phyloP scores from a whole-genome alignment of 2,329 filamentous ascomycete species.

The Botrytis tulipae region DNA sequence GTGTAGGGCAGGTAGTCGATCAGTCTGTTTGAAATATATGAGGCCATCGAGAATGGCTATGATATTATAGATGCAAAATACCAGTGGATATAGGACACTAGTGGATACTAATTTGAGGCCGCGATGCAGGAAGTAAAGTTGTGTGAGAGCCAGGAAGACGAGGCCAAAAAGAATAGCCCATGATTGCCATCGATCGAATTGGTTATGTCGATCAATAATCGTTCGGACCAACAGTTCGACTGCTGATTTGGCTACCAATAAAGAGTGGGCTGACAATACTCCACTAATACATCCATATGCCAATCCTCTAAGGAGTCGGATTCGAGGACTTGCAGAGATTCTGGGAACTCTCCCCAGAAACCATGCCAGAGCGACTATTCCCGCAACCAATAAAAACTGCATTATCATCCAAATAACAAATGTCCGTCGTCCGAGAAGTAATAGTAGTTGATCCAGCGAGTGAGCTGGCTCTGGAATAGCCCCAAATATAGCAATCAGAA shows the following conservation, averaged over 20 bases:
- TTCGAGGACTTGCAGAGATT: slow-evolving; percentile 59
- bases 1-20: slow-evolving; percentile 71
- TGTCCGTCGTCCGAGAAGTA: slow-evolving; percentile 66
- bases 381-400: slow-evolving; percentile 69
- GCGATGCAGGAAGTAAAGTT: slow-evolving; percentile 92
- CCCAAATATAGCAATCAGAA: slow-evolving; percentile 90
- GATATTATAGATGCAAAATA: slow-evolving; percentile 99
- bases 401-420: slow-evolving; percentile 89
- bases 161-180: slow-evolving; percentile 87
- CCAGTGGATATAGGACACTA: slow-evolving; percentile 90
- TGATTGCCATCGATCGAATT: slow-evolving; percentile 93
- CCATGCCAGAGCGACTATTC: slow-evolving; percentile 63
- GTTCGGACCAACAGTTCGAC: slow-evolving; percentile 91
- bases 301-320: slow-evolving; percentile 77
- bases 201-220: slow-evolving; percentile 79
- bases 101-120: slow-evolving; percentile 94
- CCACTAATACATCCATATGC: slow-evolving; percentile 88
- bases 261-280: slow-evolving; percentile 87
- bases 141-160: slow-evolving; percentile 76
- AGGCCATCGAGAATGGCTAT: slow-evolving; percentile 95
- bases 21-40: slow-evolving; percentile 92
- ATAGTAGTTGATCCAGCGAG: slow-evolving; percentile 76
- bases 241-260: slow-evolving; percentile 92
- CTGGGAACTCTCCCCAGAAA: slow-evolving; percentile 52
- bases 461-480: slow-evolving; percentile 92